Percentiles rank a stretch among this genome's conserved stretches.
These are phyloP conservation scores for Zalerion maritima DNA, from an alignment of 495 filamentous ascomycete genomes.

Conservation along the genomic window DNA sequence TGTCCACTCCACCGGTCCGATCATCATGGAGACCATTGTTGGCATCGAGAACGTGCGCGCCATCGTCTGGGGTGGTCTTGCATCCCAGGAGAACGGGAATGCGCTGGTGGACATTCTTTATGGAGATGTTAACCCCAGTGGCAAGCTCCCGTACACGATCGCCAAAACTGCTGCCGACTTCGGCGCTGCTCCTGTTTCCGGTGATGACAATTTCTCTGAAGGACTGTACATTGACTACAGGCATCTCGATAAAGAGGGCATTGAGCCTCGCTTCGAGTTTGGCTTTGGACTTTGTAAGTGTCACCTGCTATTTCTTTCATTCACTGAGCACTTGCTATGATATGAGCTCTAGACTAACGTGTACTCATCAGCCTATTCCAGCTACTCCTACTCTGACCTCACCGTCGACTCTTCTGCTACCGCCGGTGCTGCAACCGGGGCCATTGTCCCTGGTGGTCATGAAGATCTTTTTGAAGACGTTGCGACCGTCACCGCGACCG, in stretches of 20 bases:
- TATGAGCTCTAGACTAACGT: constrained; percentile 6
- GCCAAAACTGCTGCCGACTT: constrained; percentile 70
- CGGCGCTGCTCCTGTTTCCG: constrained; percentile 43
- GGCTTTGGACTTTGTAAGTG: constrained; percentile 46
- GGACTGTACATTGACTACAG: constrained; percentile 77
- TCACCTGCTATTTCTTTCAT: neutral
- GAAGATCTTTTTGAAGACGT: constrained; percentile 49
- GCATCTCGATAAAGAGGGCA: constrained; percentile 55
- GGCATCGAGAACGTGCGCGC: constrained; percentile 62
- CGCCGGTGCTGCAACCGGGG: constrained; percentile 34
- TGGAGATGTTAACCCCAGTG: constrained; percentile 68
- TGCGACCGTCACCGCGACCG: constrained; percentile 38
- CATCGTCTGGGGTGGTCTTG: constrained; percentile 76
- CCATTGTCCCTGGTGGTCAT: constrained; percentile 50
- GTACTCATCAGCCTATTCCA: constrained; percentile 36
- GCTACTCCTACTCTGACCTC: constrained; percentile 37
- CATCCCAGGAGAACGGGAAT: constrained; percentile 83
- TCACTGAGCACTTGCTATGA: too few species aligned
- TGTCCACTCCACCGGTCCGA: constrained; percentile 81
- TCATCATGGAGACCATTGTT: constrained; percentile 72
- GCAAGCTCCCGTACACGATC: constrained; percentile 82
- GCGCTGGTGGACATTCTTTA: constrained; percentile 75
- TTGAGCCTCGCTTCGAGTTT: constrained; percentile 48
- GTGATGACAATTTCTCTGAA: constrained; percentile 54
- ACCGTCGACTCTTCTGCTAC: constrained; percentile 28